phyloP scores from a whole-genome alignment of 2,329 filamentous ascomycete genomes.

The Talaromyces amestolkiae region DNA sequence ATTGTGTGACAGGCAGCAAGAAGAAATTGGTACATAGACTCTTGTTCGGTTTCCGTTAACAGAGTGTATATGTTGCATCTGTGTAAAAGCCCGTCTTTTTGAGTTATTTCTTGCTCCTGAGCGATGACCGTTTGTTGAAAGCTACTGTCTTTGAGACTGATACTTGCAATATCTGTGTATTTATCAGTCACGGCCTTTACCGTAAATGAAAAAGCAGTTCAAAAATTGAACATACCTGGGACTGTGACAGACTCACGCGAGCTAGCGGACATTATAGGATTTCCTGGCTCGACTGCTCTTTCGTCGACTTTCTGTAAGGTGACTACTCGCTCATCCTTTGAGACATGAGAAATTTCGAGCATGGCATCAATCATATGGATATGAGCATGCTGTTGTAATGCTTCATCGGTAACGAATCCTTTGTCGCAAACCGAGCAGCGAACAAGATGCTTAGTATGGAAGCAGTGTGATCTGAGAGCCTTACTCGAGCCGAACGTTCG shows the following conservation, averaged over 20 bases:
- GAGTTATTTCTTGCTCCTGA: background rate
- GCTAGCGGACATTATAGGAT: background rate
- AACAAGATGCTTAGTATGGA: background rate
- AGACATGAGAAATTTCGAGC: background rate
- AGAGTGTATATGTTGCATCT: constrained; percentile 2
- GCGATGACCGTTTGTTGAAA: background rate
- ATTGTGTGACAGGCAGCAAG: constrained; percentile 3
- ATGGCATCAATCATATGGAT: background rate
- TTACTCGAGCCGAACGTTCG: background rate
- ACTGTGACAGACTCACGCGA: background rate
- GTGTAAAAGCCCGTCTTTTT: background rate
- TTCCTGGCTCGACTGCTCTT: background rate
- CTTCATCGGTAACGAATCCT: constrained; percentile 1
- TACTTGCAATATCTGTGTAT: background rate
- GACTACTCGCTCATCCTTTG: background rate
- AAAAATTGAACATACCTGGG: background rate
- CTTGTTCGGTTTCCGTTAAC: background rate
- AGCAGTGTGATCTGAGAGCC: constrained; percentile 1
- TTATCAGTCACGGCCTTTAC: background rate
- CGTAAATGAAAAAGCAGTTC: background rate
- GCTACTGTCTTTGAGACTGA: background rate
- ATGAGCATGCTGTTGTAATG: background rate
- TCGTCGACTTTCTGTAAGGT: background rate
- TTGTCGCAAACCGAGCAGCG: constrained; percentile 4
- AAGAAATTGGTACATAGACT: background rate